Evolutionary conservation across 2,329 filamentous ascomycete species (phyloP).

Genomic region (Podosphaera leucotricha): DNA sequence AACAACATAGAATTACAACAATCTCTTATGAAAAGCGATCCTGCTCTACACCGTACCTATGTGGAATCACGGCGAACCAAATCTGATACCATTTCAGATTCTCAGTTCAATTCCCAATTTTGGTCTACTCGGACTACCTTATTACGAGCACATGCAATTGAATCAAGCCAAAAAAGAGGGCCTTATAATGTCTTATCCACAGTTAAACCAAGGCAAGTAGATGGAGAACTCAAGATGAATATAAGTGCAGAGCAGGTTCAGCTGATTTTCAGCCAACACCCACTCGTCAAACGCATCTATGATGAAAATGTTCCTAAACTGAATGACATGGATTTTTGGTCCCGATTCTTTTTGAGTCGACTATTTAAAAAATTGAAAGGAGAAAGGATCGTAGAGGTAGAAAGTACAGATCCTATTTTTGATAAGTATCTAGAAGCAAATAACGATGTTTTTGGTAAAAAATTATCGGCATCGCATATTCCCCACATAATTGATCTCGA

Average conservation of each 20-base stretch:
- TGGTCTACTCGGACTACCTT: slow-evolving; percentile 78
- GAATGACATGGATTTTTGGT: slow-evolving; percentile 69
- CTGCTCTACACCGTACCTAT: slow-evolving; percentile 57
- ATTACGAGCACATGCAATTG: slow-evolving; percentile 73
- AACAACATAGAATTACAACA: slow-evolving; percentile 64
- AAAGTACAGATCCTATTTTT: slow-evolving; percentile 54
- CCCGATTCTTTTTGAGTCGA: slow-evolving; percentile 74
- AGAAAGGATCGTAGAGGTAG: slow-evolving; percentile 58
- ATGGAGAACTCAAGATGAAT: slow-evolving; percentile 54
- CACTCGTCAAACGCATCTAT: slow-evolving; percentile 71
- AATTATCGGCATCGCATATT: slow-evolving; percentile 38
- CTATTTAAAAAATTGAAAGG: slow-evolving; percentile 81
- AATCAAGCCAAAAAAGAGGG: slow-evolving; percentile 64
- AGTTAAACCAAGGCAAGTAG: slow-evolving; percentile 57
- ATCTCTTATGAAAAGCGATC: slow-evolving; percentile 64
- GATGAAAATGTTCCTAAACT: slow-evolving; percentile 77
- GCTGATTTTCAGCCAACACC: slow-evolving; percentile 81
- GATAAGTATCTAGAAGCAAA: slow-evolving; percentile 66
- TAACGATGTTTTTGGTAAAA: slow-evolving; percentile 30
- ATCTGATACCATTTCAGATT: slow-evolving; percentile 57
- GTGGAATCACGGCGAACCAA: slow-evolving; percentile 65
- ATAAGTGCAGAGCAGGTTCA: slow-evolving; percentile 82
- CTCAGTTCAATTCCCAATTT: slow-evolving; percentile 75
- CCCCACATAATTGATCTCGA: slow-evolving; percentile 81
- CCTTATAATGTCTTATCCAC: slow-evolving; percentile 85